Conservation (phyloP, 805 yeast genomes). For the Barnettozyma populi region DNA sequence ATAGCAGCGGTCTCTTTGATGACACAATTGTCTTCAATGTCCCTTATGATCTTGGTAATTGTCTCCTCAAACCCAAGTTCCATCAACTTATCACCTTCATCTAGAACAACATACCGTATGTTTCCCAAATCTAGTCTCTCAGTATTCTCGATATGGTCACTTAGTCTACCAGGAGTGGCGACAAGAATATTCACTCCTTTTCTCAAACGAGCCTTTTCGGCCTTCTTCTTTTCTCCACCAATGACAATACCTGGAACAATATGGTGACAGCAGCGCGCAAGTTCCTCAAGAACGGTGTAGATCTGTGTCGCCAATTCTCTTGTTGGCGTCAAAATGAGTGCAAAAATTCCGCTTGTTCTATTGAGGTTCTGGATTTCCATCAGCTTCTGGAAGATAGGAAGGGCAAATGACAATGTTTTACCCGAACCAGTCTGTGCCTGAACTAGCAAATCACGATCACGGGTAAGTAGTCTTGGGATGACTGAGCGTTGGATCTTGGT, state of each 20-base stretch:
- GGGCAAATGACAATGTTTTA: conserved; percentile 80
- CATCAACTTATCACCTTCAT: conserved; percentile 95
- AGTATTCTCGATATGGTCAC: conserved; percentile 92
- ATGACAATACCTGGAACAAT: conserved; percentile 94
- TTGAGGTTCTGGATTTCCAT: conserved; percentile 45
- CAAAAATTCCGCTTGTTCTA: conserved; percentile 81
- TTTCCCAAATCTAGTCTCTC: conserved; percentile 64
- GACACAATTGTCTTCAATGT: conserved; percentile 40
- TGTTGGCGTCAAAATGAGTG: conserved; percentile 86
- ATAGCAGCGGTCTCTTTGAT: conserved; percentile 31
- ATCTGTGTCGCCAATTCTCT: conserved; percentile 93
- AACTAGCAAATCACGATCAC: conserved; percentile 64
- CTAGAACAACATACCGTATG: conserved; percentile 82
- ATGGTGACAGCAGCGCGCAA: conserved; percentile 73
- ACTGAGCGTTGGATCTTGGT: conserved; percentile 84
- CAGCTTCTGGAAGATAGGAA: conserved; percentile 76
- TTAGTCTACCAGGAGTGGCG: conserved; percentile 94
- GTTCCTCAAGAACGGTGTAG: conserved; percentile 67
- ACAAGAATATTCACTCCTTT: conserved; percentile 95
- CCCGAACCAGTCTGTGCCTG: conserved; percentile 99
- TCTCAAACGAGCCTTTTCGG: conserved; percentile 92
- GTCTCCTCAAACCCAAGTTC: conserved; percentile 97
- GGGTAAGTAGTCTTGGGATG: conserved; percentile 51
- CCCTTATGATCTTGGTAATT: conserved; percentile 63
- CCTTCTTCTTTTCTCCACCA: conserved; percentile 97